Evolutionary conservation across 1,284 basidiomycete species (phyloP), one percentile per base, ranked within the genome.

Genomic region (Cryptococcus sp.): DNA sequence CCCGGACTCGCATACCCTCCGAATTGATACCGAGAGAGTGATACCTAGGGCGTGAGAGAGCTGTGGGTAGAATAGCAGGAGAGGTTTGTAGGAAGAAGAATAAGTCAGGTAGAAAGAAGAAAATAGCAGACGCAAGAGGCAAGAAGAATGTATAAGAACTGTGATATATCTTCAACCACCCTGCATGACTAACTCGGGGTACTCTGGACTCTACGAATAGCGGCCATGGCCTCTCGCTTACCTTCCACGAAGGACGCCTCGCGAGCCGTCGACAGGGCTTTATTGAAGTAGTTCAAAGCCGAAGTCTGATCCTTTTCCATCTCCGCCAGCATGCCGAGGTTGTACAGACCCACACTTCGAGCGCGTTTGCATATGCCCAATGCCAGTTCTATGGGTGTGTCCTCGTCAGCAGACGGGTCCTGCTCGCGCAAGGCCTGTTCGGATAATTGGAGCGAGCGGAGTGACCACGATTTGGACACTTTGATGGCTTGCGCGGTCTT

Each of bases 321-420:
- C 70, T 79, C 78, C 10, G 71, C 68, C 13, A 78, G 60, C 73
- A 76, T 74, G 17, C 78, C 78, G 45, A 79, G 53, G 57, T 79
- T 78, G 58, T 72, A 75, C 46, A 74, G 60, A 6, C 68, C 75
- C 0, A 77, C 75, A 22, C 65, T 68, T 45, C 56, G 64, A 1
- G 78, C 77, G 13, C 69, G 60, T 8, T 63, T 60, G 55, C 78
- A 79, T 6, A 71, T 53, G 17, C 64, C 62, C 16, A 54, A 53
- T 31, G 66, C 64, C 39, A 63, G 47, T 47, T 72, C 67, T 13
- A 53, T n/a, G 8, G 60, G 57, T 5, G 56, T 46, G 3, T 60
- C 31, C 19, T 52, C 54, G 16, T 49, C 53, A 23, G 69, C 66
- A 10, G 31, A 50, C 3, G 56, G 27, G 2, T 64, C 56, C 7